Conservation (phyloP, 805 yeast species). For the Spathaspora sp. region DNA sequence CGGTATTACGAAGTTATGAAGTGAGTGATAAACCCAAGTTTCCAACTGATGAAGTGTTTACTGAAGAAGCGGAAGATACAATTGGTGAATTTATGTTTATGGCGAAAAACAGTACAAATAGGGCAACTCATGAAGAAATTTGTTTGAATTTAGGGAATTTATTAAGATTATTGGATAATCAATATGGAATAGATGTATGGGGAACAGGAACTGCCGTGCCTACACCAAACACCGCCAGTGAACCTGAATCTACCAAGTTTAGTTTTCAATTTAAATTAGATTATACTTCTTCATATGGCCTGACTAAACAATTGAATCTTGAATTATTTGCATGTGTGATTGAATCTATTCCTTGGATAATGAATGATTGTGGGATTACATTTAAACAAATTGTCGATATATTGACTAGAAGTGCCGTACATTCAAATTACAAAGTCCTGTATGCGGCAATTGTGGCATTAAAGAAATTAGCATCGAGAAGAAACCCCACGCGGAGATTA, state of each 20-base stretch:
- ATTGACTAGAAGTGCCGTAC: constrained; percentile 72
- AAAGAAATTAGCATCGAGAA: constrained; percentile 60
- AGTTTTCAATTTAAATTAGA: constrained; percentile 38
- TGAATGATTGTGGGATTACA: constrained; percentile 39
- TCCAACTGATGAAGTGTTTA: constrained; percentile 47
- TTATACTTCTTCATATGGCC: constrained; percentile 19
- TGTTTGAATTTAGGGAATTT: constrained; percentile 54
- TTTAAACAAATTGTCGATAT: constrained; percentile 70
- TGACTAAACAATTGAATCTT: constrained; percentile 36
- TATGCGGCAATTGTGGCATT: constrained; percentile 62
- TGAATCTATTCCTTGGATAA: constrained; percentile 68
- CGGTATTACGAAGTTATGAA: constrained; percentile 63
- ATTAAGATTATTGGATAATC: constrained; percentile 57
- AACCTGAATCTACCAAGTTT: constrained; percentile 29
- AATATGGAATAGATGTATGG: constrained; percentile 42
- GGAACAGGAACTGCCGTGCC: neutral
- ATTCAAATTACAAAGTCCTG: constrained; percentile 59
- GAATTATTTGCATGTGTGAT: constrained; percentile 69
- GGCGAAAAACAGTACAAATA: constrained; percentile 43
- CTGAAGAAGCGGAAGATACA: neutral
- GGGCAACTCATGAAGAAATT: constrained; percentile 66
- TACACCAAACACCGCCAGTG: constrained; percentile 5
- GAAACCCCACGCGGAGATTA: constrained; percentile 59
- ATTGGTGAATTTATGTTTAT: constrained; percentile 35
- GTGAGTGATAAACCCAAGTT: constrained; percentile 61